phyloP scores from a whole-genome alignment of 2,329 filamentous ascomycete genomes.

The Fusarium palustre region DNA sequence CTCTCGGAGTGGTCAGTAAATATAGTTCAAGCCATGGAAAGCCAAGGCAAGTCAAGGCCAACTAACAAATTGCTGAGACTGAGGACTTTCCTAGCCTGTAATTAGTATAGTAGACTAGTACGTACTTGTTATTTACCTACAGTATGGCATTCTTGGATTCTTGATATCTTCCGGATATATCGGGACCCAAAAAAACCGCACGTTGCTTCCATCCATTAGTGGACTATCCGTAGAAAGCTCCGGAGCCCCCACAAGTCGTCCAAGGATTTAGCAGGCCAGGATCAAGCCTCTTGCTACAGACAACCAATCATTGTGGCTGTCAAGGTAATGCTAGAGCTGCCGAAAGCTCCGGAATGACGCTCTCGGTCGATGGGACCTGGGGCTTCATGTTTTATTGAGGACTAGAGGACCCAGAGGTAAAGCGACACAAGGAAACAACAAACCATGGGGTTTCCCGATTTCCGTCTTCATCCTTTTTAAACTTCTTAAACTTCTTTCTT shows the following conservation, averaged over 20 bases:
- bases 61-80: background rate
- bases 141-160: slow-evolving; percentile 29
- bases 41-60: background rate
- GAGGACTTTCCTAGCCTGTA: background rate
- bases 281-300: slow-evolving; percentile 1
- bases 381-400: slow-evolving; percentile 3
- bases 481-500: background rate
- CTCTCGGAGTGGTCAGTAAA: background rate
- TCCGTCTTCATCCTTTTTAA: slow-evolving; percentile 9
- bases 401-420: slow-evolving; percentile 2
- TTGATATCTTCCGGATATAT: slow-evolving; percentile 21
- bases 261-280: slow-evolving; percentile 17
- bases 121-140: background rate
- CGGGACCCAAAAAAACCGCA: slow-evolving; percentile 21
- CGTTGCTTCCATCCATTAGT: slow-evolving; percentile 26
- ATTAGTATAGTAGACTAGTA: background rate
- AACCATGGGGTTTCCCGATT: slow-evolving; percentile 17
- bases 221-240: slow-evolving; percentile 29
- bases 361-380: slow-evolving; percentile 13
- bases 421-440: slow-evolving; percentile 21
- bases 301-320: slow-evolving; percentile 17
- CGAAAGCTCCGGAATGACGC: slow-evolving; percentile 41
- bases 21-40: background rate
- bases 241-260: slow-evolving; percentile 3
- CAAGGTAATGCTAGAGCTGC: slow-evolving; percentile 34